A percentile compares a stretch with the other conserved stretches of the same genome.
These are phyloP conservation scores for Puya raimondii DNA, from an alignment of 176 grass and related monocot species.

Conservation along the genomic window DNA sequence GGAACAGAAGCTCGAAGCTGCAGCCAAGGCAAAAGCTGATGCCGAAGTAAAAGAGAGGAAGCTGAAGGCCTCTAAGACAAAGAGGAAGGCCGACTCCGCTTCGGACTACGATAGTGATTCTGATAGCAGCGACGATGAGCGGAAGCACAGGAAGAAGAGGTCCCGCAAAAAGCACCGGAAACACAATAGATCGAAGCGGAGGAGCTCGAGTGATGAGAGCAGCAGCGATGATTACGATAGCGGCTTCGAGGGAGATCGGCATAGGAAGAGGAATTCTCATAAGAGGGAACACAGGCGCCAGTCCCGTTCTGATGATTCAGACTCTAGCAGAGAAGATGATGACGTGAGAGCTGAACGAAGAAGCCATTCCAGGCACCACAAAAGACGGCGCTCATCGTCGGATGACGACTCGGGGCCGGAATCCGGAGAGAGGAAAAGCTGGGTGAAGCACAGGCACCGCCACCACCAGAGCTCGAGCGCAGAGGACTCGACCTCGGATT, in stretches of 20 bases:
- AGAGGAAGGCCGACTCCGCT: conserved; percentile 38
- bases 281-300: conserved; percentile 35
- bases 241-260: conserved; percentile 28
- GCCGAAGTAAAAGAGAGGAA: conserved; percentile 58
- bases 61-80: conserved; percentile 48
- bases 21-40: conserved; percentile 54
- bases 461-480: conserved; percentile 23
- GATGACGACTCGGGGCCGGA: conserved; percentile 31
- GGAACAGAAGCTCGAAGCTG: conserved; percentile 90
- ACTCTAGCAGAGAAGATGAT: conserved; percentile 34
- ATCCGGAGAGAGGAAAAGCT: conserved; percentile 8
- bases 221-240: conserved; percentile 21
- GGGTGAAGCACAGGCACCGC: conserved; percentile 13
- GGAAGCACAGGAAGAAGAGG: conserved; percentile 64
- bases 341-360: conserved; percentile 22
- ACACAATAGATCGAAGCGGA: conserved; percentile 32
- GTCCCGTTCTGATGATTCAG: conserved; percentile 34
- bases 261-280: conserved; percentile 32
- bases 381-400: conserved; percentile 7
- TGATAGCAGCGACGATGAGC: conserved; percentile 26
- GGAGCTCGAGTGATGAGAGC: conserved; percentile 32
- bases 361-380: conserved; percentile 26
- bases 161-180: conserved; percentile 52
- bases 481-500: conserved; percentile 32
- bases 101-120: conserved; percentile 48